Evolutionary conservation across 2,329 filamentous ascomycete genomes (phyloP), one percentile per base, ranked within the genome.

Genomic region (Botryotinia calthae): DNA sequence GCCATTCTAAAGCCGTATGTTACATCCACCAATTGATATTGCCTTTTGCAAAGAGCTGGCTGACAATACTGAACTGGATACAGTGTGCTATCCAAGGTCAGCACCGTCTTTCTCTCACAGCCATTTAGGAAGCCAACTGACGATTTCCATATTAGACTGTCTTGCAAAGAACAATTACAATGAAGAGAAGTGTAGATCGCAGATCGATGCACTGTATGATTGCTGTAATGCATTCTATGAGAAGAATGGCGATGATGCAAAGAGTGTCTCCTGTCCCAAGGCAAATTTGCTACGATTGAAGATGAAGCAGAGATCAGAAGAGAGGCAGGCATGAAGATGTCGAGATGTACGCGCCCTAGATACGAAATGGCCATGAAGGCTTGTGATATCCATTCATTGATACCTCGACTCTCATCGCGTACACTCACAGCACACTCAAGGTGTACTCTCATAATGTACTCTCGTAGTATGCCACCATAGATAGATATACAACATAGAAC

Each of bases 161-260:
- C 85, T 99, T 75, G 89, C 88, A 64, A 95, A 90, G 82, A 95
- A 95, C 82, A 90, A 89, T 71, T 98, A 92, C 84, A 89, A 97
- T 74, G 94, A 98, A 83, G 89, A 89, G 61, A 97, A 90, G 80
- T 99, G 96, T 82, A 88, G 91, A 80, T 82, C 84, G 28, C 85
- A 94, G 79, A 88, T 99, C 72, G 91, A 95, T 81, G 93, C 94
- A 4, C 85, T 99, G 37, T 99, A 98, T 82, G 91, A 96, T 78
- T 99, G 96, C 83, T 99, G 96, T 82, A 90, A 95, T 79, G 87
- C 89, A 20, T 97, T 98, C 81, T 98, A 99, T 83, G 84, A 91
- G 78, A 87, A 88, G 73, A 88, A 93, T 74, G 95, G 96, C 25
- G 91, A 97, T 72, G 84, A 89, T 37, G 94, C 93, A 46, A 89